A percentile compares a stretch with the other conserved stretches of the same genome.
phyloP scores from a whole-genome alignment of 495 filamentous ascomycete species.

The Xanthoparmelia taractica region DNA sequence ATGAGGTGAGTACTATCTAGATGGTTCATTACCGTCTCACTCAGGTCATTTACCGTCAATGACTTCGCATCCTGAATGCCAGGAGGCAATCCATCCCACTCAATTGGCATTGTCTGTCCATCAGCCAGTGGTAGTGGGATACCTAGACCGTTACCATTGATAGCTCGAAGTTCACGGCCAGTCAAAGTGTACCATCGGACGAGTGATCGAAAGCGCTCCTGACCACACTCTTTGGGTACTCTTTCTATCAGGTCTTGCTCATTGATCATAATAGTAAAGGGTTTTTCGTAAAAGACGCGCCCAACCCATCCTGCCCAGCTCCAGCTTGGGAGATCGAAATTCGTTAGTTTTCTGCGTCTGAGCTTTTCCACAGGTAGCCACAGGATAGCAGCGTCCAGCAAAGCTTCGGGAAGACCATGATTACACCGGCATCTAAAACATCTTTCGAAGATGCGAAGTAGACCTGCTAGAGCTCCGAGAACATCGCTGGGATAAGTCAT shows the following conservation, averaged over 20 bases:
- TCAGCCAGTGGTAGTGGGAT: neutral
- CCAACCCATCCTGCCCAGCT: neutral
- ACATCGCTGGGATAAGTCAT: conserved; percentile 4
- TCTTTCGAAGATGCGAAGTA: conserved; percentile 6
- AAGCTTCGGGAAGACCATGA: neutral
- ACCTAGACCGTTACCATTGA: neutral
- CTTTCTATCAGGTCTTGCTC: neutral
- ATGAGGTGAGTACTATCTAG: neutral
- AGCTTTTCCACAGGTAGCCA: neutral
- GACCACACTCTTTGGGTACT: neutral
- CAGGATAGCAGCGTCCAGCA: neutral
- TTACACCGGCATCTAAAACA: conserved; percentile 1
- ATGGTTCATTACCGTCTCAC: neutral
- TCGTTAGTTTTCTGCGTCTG: neutral
- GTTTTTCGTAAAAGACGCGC: neutral
- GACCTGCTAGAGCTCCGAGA: conserved; percentile 6
- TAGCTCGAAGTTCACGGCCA: neutral
- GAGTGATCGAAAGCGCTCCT: neutral
- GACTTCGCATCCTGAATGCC: neutral
- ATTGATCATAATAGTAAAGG: neutral
- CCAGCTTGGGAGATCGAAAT: neutral
- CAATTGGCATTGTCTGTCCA: neutral
- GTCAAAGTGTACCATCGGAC: neutral
- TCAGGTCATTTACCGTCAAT: neutral
- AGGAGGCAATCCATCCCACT: neutral